Evolutionary conservation across 169 alveolate genomes (phyloP).

Genomic region (Eimeria tenella): DNA sequence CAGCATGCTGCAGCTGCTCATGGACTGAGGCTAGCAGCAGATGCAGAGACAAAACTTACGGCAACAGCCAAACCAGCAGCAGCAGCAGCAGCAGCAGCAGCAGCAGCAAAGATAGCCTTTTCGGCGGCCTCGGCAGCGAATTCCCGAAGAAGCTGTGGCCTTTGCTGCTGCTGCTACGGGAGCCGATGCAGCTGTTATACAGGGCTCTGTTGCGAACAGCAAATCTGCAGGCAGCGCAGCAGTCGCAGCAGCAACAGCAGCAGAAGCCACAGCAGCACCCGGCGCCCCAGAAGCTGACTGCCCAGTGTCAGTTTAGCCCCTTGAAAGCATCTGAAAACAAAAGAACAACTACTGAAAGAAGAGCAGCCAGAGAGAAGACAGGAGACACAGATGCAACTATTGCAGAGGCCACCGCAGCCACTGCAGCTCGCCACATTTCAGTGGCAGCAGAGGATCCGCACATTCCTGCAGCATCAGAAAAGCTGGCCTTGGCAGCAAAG

Average conservation of each 20-base stretch:
- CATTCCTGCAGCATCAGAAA: too few relatives aligned
- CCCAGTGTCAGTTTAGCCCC: background rate
- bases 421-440: background rate
- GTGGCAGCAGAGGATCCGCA: background rate
- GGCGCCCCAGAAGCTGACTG: background rate
- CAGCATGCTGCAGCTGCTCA: background rate
- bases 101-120: background rate
- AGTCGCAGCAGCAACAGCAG: background rate
- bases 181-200: conserved; percentile 29
- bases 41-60: too few relatives aligned
- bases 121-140: background rate
- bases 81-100: conserved; percentile 14
- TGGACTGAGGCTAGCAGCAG: background rate
- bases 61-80: background rate
- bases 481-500: too few relatives aligned
- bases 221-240: conserved; percentile 6
- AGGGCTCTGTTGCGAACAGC: conserved; percentile 2
- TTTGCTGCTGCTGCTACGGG: background rate
- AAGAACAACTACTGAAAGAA: background rate
- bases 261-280: background rate
- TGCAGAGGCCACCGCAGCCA: background rate
- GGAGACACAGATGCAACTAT: background rate
- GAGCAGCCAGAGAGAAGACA: background rate
- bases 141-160: conserved; percentile 3
- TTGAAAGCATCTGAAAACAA: background rate